Conservation (phyloP, 2,329 filamentous ascomycete species). For the Exophiala sp. region DNA sequence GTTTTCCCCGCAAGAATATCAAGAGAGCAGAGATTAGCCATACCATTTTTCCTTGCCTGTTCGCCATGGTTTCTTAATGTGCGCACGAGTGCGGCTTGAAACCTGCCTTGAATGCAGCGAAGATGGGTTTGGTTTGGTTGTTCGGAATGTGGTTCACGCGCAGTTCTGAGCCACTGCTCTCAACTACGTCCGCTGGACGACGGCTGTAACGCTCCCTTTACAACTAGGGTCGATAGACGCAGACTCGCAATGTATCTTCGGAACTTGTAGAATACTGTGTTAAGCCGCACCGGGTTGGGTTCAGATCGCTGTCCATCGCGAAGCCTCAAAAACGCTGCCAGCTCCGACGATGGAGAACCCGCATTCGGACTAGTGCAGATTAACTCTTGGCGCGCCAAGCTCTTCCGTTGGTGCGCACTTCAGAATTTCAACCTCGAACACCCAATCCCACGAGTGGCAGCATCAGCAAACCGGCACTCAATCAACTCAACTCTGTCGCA, state of each 20-base stretch:
- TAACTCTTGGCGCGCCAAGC: slow-evolving; percentile 11
- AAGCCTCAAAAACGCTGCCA: slow-evolving; percentile 3
- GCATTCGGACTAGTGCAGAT: slow-evolving; percentile 2
- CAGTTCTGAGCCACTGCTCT: slow-evolving; percentile 26
- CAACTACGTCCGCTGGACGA: slow-evolving; percentile 22
- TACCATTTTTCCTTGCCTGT: slow-evolving; percentile 99
- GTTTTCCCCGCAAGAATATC: neutral
- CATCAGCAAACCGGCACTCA: neutral
- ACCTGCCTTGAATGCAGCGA: slow-evolving; percentile 2
- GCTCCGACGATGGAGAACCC: neutral
- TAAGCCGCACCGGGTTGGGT: neutral
- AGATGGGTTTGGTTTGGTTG: neutral
- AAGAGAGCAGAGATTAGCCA: slow-evolving; percentile 39
- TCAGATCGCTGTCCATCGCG: slow-evolving; percentile 6
- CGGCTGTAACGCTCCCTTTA: slow-evolving; percentile 22
- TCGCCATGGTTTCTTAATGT: slow-evolving; percentile 55
- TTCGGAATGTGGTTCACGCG: slow-evolving; percentile 21
- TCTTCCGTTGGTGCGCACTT: slow-evolving; percentile 2
- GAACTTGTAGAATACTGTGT: slow-evolving; percentile 1
- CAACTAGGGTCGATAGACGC: slow-evolving; percentile 5
- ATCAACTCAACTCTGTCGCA: slow-evolving; percentile 27
- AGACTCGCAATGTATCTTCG: slow-evolving; percentile 23
- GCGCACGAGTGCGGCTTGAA: slow-evolving; percentile 45
- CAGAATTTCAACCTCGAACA: slow-evolving; percentile 1
- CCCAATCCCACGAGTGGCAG: neutral